These are phyloP conservation scores for Loxodes magnus DNA, from an alignment of 73 alveolate genomes.

Conservation along the genomic window DNA sequence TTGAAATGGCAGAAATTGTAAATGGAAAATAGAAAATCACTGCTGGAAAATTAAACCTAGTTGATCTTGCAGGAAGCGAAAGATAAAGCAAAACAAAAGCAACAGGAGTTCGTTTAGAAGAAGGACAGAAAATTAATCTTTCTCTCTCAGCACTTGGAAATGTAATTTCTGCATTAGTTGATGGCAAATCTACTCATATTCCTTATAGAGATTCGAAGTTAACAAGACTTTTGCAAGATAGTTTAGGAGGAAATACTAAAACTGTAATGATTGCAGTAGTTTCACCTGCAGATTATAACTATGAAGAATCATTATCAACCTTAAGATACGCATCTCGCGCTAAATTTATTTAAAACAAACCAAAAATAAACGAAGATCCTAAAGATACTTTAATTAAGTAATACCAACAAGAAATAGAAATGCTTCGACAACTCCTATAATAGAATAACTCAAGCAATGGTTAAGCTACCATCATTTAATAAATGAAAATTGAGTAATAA, in stretches of 20 bases:
- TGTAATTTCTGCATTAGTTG: slow-evolving; percentile 76
- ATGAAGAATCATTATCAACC: slow-evolving; percentile 75
- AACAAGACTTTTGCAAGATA: slow-evolving; percentile 63
- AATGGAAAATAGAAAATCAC: slow-evolving; percentile 42
- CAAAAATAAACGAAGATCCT: slow-evolving; percentile 83
- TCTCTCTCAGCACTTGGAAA: slow-evolving; percentile 79
- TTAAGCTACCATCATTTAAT: background rate
- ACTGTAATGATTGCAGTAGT: slow-evolving; percentile 84
- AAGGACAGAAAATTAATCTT: slow-evolving; percentile 77
- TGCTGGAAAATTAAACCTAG: slow-evolving; percentile 87
- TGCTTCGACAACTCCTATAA: slow-evolving; percentile 43
- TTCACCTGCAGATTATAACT: slow-evolving; percentile 78
- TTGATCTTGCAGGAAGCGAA: slow-evolving; percentile 89
- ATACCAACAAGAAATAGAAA: slow-evolving; percentile 73
- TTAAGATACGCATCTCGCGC: slow-evolving; percentile 80
- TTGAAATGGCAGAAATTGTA: slow-evolving; percentile 64
- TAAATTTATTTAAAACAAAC: slow-evolving; percentile 67
- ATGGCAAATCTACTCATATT: slow-evolving; percentile 53
- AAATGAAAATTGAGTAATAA: too few relatives aligned
- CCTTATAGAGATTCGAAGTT: slow-evolving; percentile 81
- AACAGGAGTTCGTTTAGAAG: slow-evolving; percentile 80
- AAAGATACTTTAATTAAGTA: slow-evolving; percentile 69
- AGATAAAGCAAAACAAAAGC: slow-evolving; percentile 85
- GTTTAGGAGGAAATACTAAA: slow-evolving; percentile 81
- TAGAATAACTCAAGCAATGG: too few relatives aligned